Evolutionary conservation across 2,329 filamentous ascomycete species (phyloP), one percentile per base, ranked within the genome.

Genomic region (Fusarium sp.): DNA sequence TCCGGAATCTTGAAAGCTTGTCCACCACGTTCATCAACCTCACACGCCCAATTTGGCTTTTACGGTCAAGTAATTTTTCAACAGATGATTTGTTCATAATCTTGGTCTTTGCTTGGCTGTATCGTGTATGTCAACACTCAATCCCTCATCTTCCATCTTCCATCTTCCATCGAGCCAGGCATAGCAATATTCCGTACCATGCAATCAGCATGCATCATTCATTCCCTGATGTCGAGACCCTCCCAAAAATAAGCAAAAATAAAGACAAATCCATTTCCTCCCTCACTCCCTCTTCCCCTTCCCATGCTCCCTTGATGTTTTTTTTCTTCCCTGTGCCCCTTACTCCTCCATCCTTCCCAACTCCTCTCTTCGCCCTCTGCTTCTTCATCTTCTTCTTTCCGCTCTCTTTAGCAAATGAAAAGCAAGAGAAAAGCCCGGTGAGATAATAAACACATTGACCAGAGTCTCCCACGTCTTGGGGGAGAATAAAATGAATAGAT

Each of bases 401-500:
- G 37, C 36, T n/a, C 47, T 62, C 48, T 36, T 48, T 46, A 27
- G 46, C 62, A 70, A 60, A 31, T 46, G 16, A 13, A 60, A 48
- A 43, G 54, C n/a, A n/a, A n/a, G n/a, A n/a, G n/a, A 58, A 39
- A 56, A 43, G 46, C 52, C 44, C 31, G 31, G 44, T 43, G 44
- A 37, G 23, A 41, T 53, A 61, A 63, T 10, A 47, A n/a, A n/a
- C 39, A 55, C 15, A 41, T 11, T 37, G 54, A 66, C 51, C 23
- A 34, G 50, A 39, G 37, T 12, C n/a, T 36, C 41, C 53, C 48
- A 27, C 48, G 40, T 53, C 15, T 36, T 36, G 37, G 64, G 50
- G 41, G 39, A 23, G 36, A 56, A 58, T 37, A 59, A 60, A 59
- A 60, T 47, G 60, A 65, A 65, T 60, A 62, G 43, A 68, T 51